Conservation (phyloP, 73 alveolate genomes). For the Paramecium sexaurelia region DNA sequence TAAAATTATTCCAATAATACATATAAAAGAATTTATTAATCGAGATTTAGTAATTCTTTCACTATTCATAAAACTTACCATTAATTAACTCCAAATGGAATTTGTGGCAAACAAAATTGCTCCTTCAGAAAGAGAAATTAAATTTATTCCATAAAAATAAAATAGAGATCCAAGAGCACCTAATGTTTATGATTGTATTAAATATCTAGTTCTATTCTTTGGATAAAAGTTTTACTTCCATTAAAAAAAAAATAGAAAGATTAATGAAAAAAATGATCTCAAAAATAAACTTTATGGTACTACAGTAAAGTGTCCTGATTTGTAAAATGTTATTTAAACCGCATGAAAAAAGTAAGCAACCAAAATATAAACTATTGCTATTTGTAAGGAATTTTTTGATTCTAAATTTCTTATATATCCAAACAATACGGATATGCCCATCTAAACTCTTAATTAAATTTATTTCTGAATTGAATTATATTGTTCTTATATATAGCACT, state of each 20-base stretch:
- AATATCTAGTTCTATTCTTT: not conserved
- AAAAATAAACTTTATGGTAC: constrained; percentile 15
- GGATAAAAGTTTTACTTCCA: not conserved
- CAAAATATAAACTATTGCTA: not conserved
- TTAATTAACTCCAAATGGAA: constrained; percentile 18
- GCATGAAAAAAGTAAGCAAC: constrained; percentile 19
- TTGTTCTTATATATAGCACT: not conserved
- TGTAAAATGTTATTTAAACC: not conserved
- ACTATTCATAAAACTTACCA: constrained; percentile 12
- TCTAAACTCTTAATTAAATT: not conserved
- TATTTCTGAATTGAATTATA: not conserved
- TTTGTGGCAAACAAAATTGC: not conserved
- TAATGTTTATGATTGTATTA: not conserved
- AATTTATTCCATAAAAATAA: constrained; percentile 4
- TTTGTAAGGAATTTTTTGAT: not conserved
- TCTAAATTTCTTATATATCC: not conserved
- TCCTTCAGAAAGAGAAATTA: not conserved
- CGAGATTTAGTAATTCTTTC: not conserved
- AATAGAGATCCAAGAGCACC: not conserved
- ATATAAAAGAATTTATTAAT: not conserved
- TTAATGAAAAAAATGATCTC: not conserved
- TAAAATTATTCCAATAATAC: not conserved
- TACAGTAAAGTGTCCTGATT: not conserved
- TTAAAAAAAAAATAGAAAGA: not conserved
- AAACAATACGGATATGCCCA: not conserved